Conservation (phyloP, 352 stramenopile species). For the Phytophthora megakarya region DNA sequence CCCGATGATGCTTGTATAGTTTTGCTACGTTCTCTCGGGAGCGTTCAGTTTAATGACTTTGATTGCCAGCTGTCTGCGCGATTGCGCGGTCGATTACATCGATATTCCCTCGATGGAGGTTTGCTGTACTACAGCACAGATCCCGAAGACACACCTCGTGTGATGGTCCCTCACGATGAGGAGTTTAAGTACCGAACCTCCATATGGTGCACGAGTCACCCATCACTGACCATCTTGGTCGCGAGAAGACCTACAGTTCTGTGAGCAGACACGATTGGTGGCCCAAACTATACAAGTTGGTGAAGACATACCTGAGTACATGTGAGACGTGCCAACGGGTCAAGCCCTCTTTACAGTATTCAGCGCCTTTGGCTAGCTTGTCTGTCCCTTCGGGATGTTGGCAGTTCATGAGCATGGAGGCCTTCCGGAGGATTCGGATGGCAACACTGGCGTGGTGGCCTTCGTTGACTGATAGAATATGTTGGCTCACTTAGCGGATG, state of each 20-base stretch:
- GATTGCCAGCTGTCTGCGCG: neutral
- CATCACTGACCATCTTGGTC: constrained; percentile 9
- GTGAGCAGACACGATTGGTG: neutral
- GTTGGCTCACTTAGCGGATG: constrained; percentile 9
- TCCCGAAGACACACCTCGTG: no score
- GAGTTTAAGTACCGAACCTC: no score
- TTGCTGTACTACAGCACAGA: neutral
- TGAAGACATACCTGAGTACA: no score
- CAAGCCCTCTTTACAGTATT: no score
- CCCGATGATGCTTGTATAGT: neutral
- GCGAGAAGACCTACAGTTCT: constrained; percentile 26
- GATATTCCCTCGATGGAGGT: neutral
- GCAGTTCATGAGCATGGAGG: no score
- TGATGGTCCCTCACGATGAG: no score
- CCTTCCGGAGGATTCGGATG: no score
- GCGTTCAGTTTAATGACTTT: neutral
- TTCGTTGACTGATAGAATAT: neutral
- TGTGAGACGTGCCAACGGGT: no score
- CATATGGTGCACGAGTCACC: constrained; percentile 18
- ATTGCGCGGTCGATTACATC: neutral
- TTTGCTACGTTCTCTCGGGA: neutral
- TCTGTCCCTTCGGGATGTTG: no score
- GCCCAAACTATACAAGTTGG: no score
- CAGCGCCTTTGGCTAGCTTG: no score
- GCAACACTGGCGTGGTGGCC: no score